phyloP scores from a whole-genome alignment of 805 yeast species.

The Ogataea minuta region DNA sequence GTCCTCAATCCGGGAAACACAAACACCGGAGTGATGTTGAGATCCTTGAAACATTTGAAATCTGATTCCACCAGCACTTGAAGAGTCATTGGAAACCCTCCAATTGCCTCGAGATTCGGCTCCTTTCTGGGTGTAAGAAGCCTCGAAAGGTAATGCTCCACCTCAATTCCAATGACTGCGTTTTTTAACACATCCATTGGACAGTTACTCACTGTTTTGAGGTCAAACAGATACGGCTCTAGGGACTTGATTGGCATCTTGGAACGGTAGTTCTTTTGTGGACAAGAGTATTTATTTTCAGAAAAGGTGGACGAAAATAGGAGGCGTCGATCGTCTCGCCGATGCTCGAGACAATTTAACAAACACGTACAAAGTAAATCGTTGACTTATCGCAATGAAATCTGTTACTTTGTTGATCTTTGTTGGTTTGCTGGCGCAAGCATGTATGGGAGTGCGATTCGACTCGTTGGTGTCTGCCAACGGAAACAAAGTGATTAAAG shows the following conservation, averaged over 20 bases:
- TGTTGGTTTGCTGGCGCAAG: conserved; percentile 10
- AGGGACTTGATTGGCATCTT: conserved; percentile 48
- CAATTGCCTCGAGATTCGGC: conserved; percentile 69
- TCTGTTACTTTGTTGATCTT: conserved; percentile 1
- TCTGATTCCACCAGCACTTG: conserved; percentile 58
- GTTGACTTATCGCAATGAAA: conserved; percentile 9
- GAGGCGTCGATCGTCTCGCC: conserved; percentile 8
- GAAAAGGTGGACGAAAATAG: background rate
- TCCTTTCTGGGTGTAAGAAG: conserved; percentile 63
- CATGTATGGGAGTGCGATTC: conserved; percentile 21
- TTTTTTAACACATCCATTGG: conserved; percentile 65
- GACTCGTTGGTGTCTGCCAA: conserved; percentile 15
- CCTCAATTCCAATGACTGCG: conserved; percentile 80
- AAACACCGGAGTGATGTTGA: conserved; percentile 73
- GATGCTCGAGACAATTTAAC: background rate
- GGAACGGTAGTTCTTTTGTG: conserved; percentile 1
- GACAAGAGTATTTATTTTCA: background rate
- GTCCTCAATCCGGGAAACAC: conserved; percentile 69
- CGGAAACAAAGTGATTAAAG: conserved; percentile 16
- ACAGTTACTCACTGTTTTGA: conserved; percentile 52
- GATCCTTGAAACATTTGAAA: conserved; percentile 55
- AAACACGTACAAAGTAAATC: conserved; percentile 1
- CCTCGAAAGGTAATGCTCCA: conserved; percentile 69
- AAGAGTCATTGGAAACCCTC: conserved; percentile 73
- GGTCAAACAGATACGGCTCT: conserved; percentile 68